phyloP scores from a whole-genome alignment of 140 eudicot genomes.

The Erigeron philadelphicus region DNA sequence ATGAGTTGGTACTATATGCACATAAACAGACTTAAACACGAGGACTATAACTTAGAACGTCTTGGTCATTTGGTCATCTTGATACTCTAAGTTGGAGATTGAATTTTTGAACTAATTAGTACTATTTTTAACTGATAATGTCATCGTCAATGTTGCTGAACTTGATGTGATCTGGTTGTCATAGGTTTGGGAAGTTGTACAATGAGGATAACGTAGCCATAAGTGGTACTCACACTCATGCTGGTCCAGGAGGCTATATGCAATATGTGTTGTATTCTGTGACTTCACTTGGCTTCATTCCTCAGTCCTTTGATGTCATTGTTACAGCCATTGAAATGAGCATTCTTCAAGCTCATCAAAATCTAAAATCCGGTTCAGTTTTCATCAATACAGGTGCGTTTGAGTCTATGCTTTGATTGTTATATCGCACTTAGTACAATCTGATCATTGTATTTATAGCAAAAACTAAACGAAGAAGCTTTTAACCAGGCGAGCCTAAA shows the following conservation, averaged over 20 bases:
- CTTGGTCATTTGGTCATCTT: too few relatives aligned
- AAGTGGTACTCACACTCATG: conserved; percentile 75
- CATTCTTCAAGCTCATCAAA: conserved; percentile 65
- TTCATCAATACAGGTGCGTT: conserved; percentile 47
- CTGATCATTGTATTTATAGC: too few relatives aligned
- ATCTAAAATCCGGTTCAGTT: conserved; percentile 58
- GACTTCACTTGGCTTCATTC: conserved; percentile 66
- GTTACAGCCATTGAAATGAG: conserved; percentile 65
- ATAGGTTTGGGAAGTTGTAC: conserved; percentile 63
- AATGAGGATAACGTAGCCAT: conserved; percentile 60
- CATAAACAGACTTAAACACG: too few relatives aligned
- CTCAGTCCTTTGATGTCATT: conserved; percentile 68
- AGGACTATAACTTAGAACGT: too few relatives aligned
- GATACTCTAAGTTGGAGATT: too few relatives aligned
- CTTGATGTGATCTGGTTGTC: not conserved
- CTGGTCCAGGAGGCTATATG: conserved; percentile 82
- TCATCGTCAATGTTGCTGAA: too few relatives aligned
- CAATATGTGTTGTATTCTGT: conserved; percentile 56
- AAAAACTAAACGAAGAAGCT: too few relatives aligned
- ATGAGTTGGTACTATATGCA: not conserved
- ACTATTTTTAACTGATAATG: too few relatives aligned
- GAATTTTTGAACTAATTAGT: too few relatives aligned
- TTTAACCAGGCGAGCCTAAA: too few relatives aligned
- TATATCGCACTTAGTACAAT: too few relatives aligned
- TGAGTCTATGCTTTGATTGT: not conserved